Percentiles rank a stretch among this genome's conserved stretches.
Evolutionary conservation across 192 early-diverging fungal species (phyloP).

Genomic region (Linnemannia exigua): DNA sequence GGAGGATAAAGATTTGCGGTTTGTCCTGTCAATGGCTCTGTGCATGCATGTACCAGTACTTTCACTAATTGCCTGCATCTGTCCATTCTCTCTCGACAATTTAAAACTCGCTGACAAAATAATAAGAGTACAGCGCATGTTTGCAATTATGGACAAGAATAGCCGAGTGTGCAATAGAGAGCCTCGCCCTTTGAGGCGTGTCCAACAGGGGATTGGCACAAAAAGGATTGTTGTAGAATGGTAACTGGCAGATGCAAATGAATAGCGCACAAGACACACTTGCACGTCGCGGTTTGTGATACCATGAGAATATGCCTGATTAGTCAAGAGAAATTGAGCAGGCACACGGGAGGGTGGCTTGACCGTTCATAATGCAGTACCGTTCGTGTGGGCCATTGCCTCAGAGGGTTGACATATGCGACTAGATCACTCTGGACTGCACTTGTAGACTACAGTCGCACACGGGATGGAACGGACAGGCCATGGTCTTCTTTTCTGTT

Average conservation of each 20-base stretch:
- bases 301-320: not conserved
- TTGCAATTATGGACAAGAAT: not conserved
- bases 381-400: not conserved
- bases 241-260: not conserved
- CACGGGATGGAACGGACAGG: constrained; percentile 1
- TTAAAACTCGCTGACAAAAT: not conserved
- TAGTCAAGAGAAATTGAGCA: constrained; percentile 4
- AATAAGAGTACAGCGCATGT: not conserved
- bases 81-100: not conserved
- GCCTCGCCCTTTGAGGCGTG: not conserved
- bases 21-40: not conserved
- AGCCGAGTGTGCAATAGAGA: not conserved
- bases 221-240: not conserved
- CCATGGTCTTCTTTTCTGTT: not conserved
- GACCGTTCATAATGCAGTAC: not conserved
- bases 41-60: constrained; percentile 3
- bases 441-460: too few species aligned
- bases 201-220: not conserved
- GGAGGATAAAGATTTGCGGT: not conserved
- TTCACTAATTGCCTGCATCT: not conserved
- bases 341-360: not conserved
- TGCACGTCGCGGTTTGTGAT: not conserved
- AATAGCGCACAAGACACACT: not conserved
- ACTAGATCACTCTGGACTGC: not conserved
- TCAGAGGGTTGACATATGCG: not conserved